Conservation (phyloP, 192 early-diverging fungal species). For the Backusella australiensis region DNA sequence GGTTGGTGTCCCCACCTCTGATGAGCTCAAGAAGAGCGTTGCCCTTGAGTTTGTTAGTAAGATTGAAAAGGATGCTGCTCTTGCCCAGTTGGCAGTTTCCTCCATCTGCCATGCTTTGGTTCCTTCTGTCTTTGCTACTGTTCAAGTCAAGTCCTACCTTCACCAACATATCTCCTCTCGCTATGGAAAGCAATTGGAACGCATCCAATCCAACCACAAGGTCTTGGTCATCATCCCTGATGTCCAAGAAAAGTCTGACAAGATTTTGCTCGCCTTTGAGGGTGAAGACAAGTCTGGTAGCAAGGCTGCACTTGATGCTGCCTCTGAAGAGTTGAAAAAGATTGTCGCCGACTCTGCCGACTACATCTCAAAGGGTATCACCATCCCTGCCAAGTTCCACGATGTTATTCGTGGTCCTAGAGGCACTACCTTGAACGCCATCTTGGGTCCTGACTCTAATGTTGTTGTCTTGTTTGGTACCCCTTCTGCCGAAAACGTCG, state of each 20-base stretch:
- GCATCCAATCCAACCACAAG: slow-evolving; percentile 60
- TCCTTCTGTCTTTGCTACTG: slow-evolving; percentile 59
- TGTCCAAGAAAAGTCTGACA: slow-evolving; percentile 59
- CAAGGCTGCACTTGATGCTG: slow-evolving; percentile 49
- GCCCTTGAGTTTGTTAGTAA: slow-evolving; percentile 81
- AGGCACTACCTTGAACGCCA: slow-evolving; percentile 70
- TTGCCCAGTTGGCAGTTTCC: slow-evolving; percentile 60
- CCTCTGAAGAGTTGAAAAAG: slow-evolving; percentile 68
- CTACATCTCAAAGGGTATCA: slow-evolving; percentile 54
- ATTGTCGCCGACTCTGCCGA: slow-evolving; percentile 62
- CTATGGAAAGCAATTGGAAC: slow-evolving; percentile 59
- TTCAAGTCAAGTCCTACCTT: slow-evolving; percentile 76
- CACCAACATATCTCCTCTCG: slow-evolving; percentile 68
- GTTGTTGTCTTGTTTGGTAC: slow-evolving; percentile 75
- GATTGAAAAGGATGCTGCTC: slow-evolving; percentile 54
- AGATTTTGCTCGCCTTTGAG: slow-evolving; percentile 80
- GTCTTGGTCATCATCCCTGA: slow-evolving; percentile 84
- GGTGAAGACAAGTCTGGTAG: slow-evolving; percentile 36
- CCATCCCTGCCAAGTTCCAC: slow-evolving; percentile 77
- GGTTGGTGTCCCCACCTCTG: slow-evolving; percentile 54
- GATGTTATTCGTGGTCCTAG: slow-evolving; percentile 72
- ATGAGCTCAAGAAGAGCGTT: slow-evolving; percentile 45
- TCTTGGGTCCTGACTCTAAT: slow-evolving; percentile 61
- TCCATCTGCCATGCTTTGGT: slow-evolving; percentile 45
- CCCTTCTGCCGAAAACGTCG: slow-evolving; percentile 61